Conservation (phyloP, 1,139 yeast species). For the Suhomyces chickasaworum region DNA sequence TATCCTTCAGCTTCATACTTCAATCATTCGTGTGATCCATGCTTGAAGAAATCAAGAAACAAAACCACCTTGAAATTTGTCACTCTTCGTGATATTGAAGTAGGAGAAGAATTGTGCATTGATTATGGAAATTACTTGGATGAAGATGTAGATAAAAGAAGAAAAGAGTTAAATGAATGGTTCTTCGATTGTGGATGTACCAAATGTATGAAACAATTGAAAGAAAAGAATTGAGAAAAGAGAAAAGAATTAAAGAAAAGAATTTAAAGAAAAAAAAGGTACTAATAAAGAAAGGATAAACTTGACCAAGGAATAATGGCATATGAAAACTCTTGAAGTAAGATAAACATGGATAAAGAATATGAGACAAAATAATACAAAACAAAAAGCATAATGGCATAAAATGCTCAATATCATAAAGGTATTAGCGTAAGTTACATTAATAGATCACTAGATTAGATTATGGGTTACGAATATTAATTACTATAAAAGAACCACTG, state of each 20-base stretch:
- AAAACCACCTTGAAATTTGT: constrained; percentile 27
- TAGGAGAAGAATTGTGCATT: constrained; percentile 59
- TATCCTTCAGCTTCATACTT: constrained; percentile 70
- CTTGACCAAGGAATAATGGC: too few relatives aligned
- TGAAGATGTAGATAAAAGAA: constrained; percentile 46
- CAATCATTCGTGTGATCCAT: constrained; percentile 56
- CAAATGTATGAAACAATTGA: constrained; percentile 37
- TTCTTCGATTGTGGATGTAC: constrained; percentile 60
- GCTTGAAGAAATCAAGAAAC: constrained; percentile 26
- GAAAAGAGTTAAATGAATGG: constrained; percentile 54
- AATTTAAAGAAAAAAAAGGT: too few relatives aligned
- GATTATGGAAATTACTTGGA: constrained; percentile 58
- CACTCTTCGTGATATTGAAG: constrained; percentile 31
- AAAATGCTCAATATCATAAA: too few relatives aligned
- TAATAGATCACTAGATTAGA: too few relatives aligned
- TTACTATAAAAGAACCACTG: background rate
- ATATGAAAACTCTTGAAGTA: too few relatives aligned
- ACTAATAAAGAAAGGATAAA: too few relatives aligned
- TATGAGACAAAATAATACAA: too few relatives aligned
- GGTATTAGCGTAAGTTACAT: too few relatives aligned
- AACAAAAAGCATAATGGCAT: too few relatives aligned
- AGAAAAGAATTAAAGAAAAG: too few relatives aligned
- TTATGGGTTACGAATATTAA: background rate
- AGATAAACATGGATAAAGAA: too few relatives aligned
- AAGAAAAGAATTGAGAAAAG: too few relatives aligned